Conservation (phyloP, 148 eudicot species). For the Arctostaphylos glauca region DNA sequence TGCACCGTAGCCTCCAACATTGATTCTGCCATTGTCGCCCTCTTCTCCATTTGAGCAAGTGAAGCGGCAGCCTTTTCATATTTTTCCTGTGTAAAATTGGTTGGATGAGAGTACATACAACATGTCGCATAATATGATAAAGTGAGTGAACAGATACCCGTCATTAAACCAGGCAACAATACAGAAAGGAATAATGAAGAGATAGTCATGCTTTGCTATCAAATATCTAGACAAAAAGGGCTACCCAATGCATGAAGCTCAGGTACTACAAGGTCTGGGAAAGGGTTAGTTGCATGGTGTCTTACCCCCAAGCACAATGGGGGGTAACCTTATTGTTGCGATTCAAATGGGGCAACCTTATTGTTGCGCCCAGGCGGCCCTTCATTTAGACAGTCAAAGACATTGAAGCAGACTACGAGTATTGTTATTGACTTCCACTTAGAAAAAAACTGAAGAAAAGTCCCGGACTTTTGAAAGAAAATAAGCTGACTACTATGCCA, state of each 20-base stretch:
- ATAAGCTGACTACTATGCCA: background rate
- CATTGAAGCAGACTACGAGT: background rate
- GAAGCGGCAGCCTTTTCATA: slow-evolving; percentile 64
- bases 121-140: background rate
- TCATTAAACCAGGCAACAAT: background rate
- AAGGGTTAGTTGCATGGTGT: too few relatives aligned
- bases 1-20: slow-evolving; percentile 84
- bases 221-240: background rate
- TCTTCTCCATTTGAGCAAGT: slow-evolving; percentile 69
- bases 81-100: slow-evolving; percentile 51
- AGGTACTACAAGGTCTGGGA: too few relatives aligned
- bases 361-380: too few relatives aligned
- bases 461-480: background rate
- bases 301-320: too few relatives aligned
- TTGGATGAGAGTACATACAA: slow-evolving; percentile 11
- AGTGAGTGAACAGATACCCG: background rate
- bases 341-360: too few relatives aligned
- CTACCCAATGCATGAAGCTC: too few relatives aligned
- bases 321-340: too few relatives aligned
- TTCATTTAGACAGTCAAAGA: background rate
- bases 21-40: slow-evolving; percentile 74
- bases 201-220: background rate
- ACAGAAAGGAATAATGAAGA: background rate
- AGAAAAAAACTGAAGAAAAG: background rate
- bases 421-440: background rate